Evolutionary conservation across 768 basidiomycete species (phyloP).

Genomic region (Daedaleopsis sinensis): DNA sequence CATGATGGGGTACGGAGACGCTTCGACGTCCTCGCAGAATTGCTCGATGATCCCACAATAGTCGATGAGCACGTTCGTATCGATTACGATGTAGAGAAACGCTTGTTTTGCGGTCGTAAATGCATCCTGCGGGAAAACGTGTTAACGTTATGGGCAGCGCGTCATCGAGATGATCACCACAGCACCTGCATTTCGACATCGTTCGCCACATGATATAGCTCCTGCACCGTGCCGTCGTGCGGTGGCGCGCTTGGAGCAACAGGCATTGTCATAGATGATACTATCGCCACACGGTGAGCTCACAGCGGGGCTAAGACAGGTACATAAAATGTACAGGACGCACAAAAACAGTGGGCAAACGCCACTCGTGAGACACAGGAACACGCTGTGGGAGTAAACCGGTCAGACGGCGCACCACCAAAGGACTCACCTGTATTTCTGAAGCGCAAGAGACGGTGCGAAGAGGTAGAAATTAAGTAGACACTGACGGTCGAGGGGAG

Average conservation of each 20-base stretch:
- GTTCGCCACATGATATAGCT: constrained; percentile 47
- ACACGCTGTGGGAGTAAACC: not conserved
- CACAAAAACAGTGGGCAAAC: not conserved
- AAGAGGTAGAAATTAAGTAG: not conserved
- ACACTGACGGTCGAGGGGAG: not conserved
- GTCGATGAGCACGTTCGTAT: constrained; percentile 79
- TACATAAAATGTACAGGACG: not conserved
- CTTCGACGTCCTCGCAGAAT: constrained; percentile 66
- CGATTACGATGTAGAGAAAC: constrained; percentile 60
- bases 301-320: not conserved
- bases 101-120: constrained; percentile 19
- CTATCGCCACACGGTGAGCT: not conserved
- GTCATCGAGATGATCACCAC: not conserved
- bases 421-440: not conserved
- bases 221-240: constrained; percentile 19
- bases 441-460: not conserved
- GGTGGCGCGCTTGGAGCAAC: not conserved
- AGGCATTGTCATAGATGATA: not conserved
- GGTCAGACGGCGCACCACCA: not conserved
- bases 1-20: constrained; percentile 48
- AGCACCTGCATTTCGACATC: constrained; percentile 74
- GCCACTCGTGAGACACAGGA: not conserved
- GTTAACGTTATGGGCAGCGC: not conserved
- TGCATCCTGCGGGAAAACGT: constrained; percentile 18
- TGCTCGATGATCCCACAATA: constrained; percentile 63